phyloP scores from a whole-genome alignment of 768 basidiomycete genomes.

The Boletus vinaceobasis region DNA sequence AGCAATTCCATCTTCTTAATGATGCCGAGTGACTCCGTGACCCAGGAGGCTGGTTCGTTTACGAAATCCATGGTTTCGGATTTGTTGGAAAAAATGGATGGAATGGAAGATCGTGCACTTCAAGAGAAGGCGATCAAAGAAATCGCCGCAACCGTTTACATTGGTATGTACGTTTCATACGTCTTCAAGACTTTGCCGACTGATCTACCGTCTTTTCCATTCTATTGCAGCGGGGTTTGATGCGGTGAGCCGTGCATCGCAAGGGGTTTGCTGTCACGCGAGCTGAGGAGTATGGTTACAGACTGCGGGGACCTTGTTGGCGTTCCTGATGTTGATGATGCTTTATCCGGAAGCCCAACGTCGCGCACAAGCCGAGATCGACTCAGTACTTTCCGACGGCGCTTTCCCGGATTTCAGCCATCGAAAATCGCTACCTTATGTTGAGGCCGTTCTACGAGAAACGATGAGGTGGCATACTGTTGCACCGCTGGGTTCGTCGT shows the following conservation, averaged over 20 bases:
- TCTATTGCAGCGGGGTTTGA: slow-evolving; percentile 25
- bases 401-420: slow-evolving; percentile 26
- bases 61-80: slow-evolving; percentile 30
- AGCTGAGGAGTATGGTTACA: slow-evolving; percentile 1
- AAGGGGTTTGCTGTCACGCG: not conserved
- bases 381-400: slow-evolving; percentile 14
- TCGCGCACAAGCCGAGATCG: slow-evolving; percentile 31
- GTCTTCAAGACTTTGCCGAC: not conserved
- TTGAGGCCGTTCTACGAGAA: slow-evolving; percentile 31
- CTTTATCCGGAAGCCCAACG: slow-evolving; percentile 29
- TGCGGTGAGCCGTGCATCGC: slow-evolving; percentile 12
- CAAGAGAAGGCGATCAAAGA: slow-evolving; percentile 26
- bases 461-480: slow-evolving; percentile 33
- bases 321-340: slow-evolving; percentile 30
- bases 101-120: slow-evolving; percentile 6
- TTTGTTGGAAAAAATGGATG: slow-evolving; percentile 19
- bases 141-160: slow-evolving; percentile 30
- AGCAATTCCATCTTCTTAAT: not conserved
- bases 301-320: slow-evolving; percentile 21
- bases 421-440: slow-evolving; percentile 23
- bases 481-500: slow-evolving; percentile 25
- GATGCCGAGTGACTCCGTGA: not conserved
- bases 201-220: not conserved
- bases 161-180: slow-evolving; percentile 18
- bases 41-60: slow-evolving; percentile 23